Base-by-base conservation (phyloP, 805 yeast genomes). In the Nakazawaea siamensis region DNA sequence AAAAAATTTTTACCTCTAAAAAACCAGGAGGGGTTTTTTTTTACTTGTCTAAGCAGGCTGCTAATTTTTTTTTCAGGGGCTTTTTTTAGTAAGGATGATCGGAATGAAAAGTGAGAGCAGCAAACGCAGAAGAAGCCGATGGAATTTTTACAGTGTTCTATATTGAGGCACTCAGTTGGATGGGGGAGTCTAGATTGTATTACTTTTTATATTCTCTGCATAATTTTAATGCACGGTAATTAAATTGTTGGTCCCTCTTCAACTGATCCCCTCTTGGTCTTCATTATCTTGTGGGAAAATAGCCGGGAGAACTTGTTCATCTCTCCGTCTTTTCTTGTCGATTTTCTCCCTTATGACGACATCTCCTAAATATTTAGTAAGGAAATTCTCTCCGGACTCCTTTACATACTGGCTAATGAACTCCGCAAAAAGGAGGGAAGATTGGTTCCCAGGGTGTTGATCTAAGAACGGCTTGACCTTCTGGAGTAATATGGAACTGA, bases 401-500 rank as follows among this genome's bases (percentile, higher is more conserved):
- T 25, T 19, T 4, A 33, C 26, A 29, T 33, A 37, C 8, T 18
- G 18, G 24, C 19, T 28, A 13, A 37, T 21, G 18, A 37, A 37
- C 23, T 20, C 33, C 15, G 31, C 33, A 30, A 37, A 37, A 24
- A 29, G 34, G 11, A 37, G 14, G 7, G 37, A 12, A 3, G 33
- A 18, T 21, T 33, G 34, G 13, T 15, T 14, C 4, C 19, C 16
- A 3, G 18, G 14, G 18, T 29, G 16, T 18, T 25, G 24, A 13
- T 37, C 39, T 13, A 37, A 37, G 18, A 37, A 37, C 5, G 39
- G 35, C 24, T 37, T 32, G 10, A 37, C 16, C 18, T 31, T 27
- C 7, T 23, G 18, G 6, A 37, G 18, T 7, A 37, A 18, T 1
- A 18, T 10, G 4, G 26, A 23, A 16, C 13, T 24, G 13, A 32